Conservation (phyloP, 2,329 filamentous ascomycete genomes). For the Diaporthe citriasiana region DNA sequence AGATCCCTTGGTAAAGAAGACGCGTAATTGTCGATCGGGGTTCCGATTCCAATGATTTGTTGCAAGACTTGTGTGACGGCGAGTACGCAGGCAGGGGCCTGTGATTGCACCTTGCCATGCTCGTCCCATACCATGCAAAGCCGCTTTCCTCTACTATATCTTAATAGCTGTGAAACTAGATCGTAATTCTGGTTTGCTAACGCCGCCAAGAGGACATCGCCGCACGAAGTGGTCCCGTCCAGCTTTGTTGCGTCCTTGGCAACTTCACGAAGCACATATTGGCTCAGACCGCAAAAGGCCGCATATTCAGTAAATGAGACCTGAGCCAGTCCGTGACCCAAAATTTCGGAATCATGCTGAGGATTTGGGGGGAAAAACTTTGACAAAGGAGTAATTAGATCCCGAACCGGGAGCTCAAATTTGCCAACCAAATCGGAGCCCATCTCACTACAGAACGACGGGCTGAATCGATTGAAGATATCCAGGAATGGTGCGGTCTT, state of each 20-base stretch:
- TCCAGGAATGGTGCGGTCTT: fast-evolving
- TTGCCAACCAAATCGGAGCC: neutral
- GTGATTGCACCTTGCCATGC: no score
- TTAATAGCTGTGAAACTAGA: neutral
- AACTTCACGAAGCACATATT: neutral
- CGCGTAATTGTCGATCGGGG: no score
- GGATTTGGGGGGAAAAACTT: no score
- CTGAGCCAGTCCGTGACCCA: no score
- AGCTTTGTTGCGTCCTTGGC: neutral
- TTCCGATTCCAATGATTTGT: no score
- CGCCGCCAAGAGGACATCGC: neutral
- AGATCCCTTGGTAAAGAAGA: no score
- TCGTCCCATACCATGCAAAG: neutral
- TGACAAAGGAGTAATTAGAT: no score
- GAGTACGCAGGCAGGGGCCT: neutral
- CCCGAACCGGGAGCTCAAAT: neutral
- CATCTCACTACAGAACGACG: fast-evolving
- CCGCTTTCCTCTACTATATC: neutral
- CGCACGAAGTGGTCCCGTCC: neutral
- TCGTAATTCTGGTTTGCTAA: fast-evolving
- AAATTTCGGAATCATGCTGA: no score
- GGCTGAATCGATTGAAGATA: neutral
- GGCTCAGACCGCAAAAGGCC: neutral
- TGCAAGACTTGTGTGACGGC: no score
- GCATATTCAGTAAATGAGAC: neutral